phyloP scores from a whole-genome alignment of 371 early-diverging fungal species.

The Apophysomyces ossiformis region DNA sequence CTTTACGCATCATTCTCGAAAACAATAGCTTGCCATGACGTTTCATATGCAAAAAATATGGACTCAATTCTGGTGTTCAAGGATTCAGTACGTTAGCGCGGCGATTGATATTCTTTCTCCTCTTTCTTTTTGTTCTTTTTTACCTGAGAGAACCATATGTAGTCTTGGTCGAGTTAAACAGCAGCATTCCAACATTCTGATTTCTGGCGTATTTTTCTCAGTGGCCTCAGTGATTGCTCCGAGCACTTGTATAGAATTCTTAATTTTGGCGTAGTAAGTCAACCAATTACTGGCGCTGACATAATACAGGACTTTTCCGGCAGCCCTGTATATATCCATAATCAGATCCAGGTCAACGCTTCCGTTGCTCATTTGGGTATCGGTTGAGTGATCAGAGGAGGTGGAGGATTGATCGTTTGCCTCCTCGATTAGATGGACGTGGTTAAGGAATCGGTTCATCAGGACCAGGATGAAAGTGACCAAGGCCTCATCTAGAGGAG shows the following conservation, averaged over 20 bases:
- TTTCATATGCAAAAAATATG: slow-evolving; percentile 66
- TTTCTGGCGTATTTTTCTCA: slow-evolving; percentile 68
- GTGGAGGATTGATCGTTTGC: slow-evolving; percentile 30
- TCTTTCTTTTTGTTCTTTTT: background rate
- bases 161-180: slow-evolving; percentile 70
- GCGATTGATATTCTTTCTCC: background rate
- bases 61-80: slow-evolving; percentile 57
- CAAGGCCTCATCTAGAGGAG: slow-evolving; percentile 73
- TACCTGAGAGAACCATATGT: slow-evolving; percentile 71
- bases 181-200: slow-evolving; percentile 77
- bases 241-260: slow-evolving; percentile 50
- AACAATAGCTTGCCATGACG: slow-evolving; percentile 67
- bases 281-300: slow-evolving; percentile 85
- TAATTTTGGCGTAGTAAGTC: slow-evolving; percentile 75
- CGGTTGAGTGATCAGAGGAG: slow-evolving; percentile 30
- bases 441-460: slow-evolving; percentile 68
- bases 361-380: slow-evolving; percentile 14
- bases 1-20: slow-evolving; percentile 70
- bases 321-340: slow-evolving; percentile 64
- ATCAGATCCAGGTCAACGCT: slow-evolving; percentile 47
- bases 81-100: too few species aligned
- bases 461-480: slow-evolving; percentile 69
- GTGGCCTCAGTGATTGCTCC: slow-evolving; percentile 59
- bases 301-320: slow-evolving; percentile 79
- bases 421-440: slow-evolving; percentile 48